Base-by-base conservation (phyloP, 768 basidiomycete species). In the Russula olivacea region DNA sequence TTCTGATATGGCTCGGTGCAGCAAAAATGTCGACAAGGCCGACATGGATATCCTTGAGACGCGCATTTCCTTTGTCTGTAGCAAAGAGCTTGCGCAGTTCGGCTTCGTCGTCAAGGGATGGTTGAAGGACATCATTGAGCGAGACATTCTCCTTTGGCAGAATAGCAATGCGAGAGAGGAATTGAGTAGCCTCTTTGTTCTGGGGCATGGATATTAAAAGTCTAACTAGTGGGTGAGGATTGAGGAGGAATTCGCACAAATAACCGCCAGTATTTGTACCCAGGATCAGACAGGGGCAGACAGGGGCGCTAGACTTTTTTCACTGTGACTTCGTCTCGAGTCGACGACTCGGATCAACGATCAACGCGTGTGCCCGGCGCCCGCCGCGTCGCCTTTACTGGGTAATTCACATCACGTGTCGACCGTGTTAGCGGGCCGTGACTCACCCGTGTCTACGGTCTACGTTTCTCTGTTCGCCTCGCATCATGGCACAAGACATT, bases 21-120 rank as follows among this genome's bases (percentile, higher is more conserved):
- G 73, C 77, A 70, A 85, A 86, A 2, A 85, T 76, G 59, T 85
- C 81, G 64, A 85, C 80, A 19, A 86, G 81, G 4, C 84, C 83
- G 51, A 85, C 82, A 61, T 80, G 70, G 3, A 79, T 79, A 65
- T 83, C 76, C 17, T 69, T 63, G 32, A 85, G 75, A 30, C 80
- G 77, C 11, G 71, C 21, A 59, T 82, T 78, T 51, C 65, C 63
- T 69, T 76, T 79, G 66, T 85, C 82, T 2, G 78, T 80, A 10
- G 83, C 83, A 62, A 82, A 86, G 23, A 84, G 72, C 59, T 76
- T 78, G 65, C 84, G 78, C 51, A 87, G 72, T 49, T 80, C 76
- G 1, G 79, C 75, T 72, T 87, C 85, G 54, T 83, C 79, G 11
- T 81, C 80, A 55, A 87, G 74, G 34, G 82, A 81, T 17, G 82